Evolutionary conservation across 331 rosid species (phyloP).

Genomic region (Prunus yedoensis): DNA sequence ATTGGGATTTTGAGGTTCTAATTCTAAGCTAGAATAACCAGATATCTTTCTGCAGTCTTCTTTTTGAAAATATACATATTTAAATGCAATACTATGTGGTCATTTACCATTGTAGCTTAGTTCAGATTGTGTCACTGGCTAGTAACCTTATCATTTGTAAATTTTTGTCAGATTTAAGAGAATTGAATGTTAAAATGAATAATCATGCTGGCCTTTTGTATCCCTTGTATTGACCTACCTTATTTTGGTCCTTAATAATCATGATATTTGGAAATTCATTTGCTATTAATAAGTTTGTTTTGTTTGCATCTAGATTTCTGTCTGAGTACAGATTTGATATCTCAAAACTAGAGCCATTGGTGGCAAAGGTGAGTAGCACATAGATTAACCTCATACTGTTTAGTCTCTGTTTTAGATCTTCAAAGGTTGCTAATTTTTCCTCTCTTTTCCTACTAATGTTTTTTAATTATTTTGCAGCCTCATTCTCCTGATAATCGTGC

Average conservation of each 20-base stretch:
- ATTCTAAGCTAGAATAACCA: background rate
- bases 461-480: conserved; percentile 58
- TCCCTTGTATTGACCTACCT: background rate
- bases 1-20: background rate
- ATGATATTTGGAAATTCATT: background rate
- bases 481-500: conserved; percentile 98
- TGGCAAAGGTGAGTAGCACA: conserved; percentile 71
- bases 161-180: background rate
- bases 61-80: background rate
- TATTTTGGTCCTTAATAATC: background rate
- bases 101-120: background rate
- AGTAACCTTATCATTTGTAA: background rate
- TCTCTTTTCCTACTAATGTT: conserved; percentile 3
- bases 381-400: background rate
- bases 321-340: conserved; percentile 84
- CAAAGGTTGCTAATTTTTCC: background rate
- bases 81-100: background rate
- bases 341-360: conserved; percentile 90
- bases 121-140: background rate
- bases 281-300: conserved; percentile 15
- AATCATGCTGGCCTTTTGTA: background rate
- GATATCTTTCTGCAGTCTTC: background rate
- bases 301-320: conserved; percentile 67
- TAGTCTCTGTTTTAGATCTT: background rate
- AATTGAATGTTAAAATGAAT: background rate